Conservation (phyloP, 352 stramenopile species). For the Pythium plurisporium region DNA sequence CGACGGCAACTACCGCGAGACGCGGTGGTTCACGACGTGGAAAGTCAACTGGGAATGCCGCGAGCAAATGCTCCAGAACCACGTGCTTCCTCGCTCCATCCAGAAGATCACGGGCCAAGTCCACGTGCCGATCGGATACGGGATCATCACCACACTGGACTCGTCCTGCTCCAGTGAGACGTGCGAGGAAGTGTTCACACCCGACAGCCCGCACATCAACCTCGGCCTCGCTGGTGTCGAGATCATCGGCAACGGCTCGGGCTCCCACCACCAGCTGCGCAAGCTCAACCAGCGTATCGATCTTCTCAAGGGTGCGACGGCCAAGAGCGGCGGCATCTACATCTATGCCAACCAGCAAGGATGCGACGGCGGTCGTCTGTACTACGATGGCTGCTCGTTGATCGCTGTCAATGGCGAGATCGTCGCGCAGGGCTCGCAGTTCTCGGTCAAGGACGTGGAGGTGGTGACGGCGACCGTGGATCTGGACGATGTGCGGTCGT, state of each 20-base stretch:
- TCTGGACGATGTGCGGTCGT: constrained; percentile 97
- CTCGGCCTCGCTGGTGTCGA: constrained; percentile 93
- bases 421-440: constrained; percentile 95
- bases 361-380: constrained; percentile 95
- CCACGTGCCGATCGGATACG: constrained; percentile 81
- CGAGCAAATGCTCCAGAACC: constrained; percentile 52
- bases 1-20: constrained; percentile 98
- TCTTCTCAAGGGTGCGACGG: constrained; percentile 87
- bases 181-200: constrained; percentile 98
- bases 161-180: constrained; percentile 91
- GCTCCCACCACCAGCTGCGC: constrained; percentile 96
- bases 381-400: constrained; percentile 97
- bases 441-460: constrained; percentile 95
- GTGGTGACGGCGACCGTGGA: constrained; percentile 97
- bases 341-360: constrained; percentile 98
- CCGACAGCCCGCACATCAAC: constrained; percentile 93
- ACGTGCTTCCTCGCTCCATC: constrained; percentile 82
- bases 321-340: constrained; percentile 98
- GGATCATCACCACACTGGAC: constrained; percentile 81
- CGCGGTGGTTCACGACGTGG: constrained; percentile 90
- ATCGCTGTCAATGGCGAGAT: constrained; percentile 97
- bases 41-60: constrained; percentile 41
- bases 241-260: constrained; percentile 97
- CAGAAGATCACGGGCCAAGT: constrained; percentile 70
- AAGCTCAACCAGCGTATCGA: constrained; percentile 92